These are phyloP conservation scores for Trichoderma hamatum DNA, from an alignment of 2,329 filamentous ascomycete species.

Conservation along the genomic window DNA sequence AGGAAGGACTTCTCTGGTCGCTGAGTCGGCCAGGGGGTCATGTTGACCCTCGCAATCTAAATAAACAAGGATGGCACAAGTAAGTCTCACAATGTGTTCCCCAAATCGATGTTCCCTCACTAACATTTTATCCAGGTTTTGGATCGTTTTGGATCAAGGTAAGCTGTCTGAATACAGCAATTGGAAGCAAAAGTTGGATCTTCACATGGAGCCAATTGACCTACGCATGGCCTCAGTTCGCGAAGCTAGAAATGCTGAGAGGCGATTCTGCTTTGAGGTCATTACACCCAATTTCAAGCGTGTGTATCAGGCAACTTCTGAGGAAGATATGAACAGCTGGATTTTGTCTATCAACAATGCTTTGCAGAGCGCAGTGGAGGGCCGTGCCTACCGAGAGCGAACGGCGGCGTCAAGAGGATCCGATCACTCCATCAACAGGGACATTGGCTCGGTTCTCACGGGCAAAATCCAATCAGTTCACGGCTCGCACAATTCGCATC, in stretches of 20 bases:
- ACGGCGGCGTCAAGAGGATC: conserved; percentile 44
- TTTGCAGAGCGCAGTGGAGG: conserved; percentile 91
- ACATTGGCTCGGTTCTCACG: conserved; percentile 90
- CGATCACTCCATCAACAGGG: conserved; percentile 69
- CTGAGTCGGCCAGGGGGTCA: conserved; percentile 90
- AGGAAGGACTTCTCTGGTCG: conserved; percentile 94
- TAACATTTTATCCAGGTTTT: conserved; percentile 66
- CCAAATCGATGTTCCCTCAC: conserved; percentile 4
- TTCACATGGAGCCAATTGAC: conserved; percentile 98
- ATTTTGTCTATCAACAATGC: conserved; percentile 97
- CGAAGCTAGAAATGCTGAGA: conserved; percentile 90
- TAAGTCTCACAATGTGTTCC: conserved; percentile 55
- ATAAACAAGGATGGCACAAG: conserved; percentile 99
- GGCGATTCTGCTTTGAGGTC: conserved; percentile 96
- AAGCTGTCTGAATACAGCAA: conserved; percentile 98
- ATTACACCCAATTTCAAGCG: conserved; percentile 96
- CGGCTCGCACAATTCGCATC: conserved; percentile 54
- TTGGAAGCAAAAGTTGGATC: conserved; percentile 95
- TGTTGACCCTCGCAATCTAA: conserved; percentile 90
- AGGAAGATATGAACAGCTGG: conserved; percentile 98
- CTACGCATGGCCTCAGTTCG: conserved; percentile 94
- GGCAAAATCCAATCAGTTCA: conserved; percentile 82
- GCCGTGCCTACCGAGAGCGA: conserved; percentile 63
- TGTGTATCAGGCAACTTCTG: conserved; percentile 95
- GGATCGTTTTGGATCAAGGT: conserved; percentile 96